Evolutionary conservation across 352 stramenopile species (phyloP), one percentile per base, ranked within the genome.

Genomic region (Globisporangium recalcitrans): DNA sequence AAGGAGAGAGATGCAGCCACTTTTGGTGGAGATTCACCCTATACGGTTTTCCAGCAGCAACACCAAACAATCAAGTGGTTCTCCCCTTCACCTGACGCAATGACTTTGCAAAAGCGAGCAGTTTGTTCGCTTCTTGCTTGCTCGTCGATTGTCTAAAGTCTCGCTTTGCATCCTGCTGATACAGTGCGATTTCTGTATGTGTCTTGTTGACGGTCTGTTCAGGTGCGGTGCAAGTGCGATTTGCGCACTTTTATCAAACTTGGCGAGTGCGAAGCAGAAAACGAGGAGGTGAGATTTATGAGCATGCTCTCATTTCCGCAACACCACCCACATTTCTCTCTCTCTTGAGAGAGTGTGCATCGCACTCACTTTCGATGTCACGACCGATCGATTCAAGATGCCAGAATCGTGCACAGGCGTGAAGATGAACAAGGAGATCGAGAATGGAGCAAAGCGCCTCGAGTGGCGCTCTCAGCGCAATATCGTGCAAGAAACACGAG

Each of bases 91-190:
- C 21, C 42, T 26, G 19, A 26, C 46, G 3, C 22, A 14, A 10
- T 8, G 8, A 4, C 46, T 14, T 31, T 52, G 46, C 5, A 24
- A 19, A 13, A 52, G n/a, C n/a, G n/a, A n/a, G n/a, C n/a, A n/a
- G n/a, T n/a, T n/a, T n/a, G n/a, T n/a, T n/a, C n/a, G 36, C 14
- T 44, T 44, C 36, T 38, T 38, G 32, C 32, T 21, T 52, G 11
- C 46, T 52, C 11, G 46, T 53, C 47, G 47, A 53, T 53, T 53
- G 47, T 53, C 47, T 14, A 53, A 53, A 53, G 24, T 53, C 22
- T 52, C 46, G 22, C 46, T 27, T 19, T 16, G 2, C 13, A 21
- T 42, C 8, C 27, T 52, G 47, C 47, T 36, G 14, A 27, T 36
- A n/a, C 4, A 14, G 9, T 16, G 32, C 13, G 47, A 9, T 6